Percentiles rank a stretch among this genome's conserved stretches.
phyloP scores from a whole-genome alignment of 2,329 filamentous ascomycete species.

The Fusarium sp. region DNA sequence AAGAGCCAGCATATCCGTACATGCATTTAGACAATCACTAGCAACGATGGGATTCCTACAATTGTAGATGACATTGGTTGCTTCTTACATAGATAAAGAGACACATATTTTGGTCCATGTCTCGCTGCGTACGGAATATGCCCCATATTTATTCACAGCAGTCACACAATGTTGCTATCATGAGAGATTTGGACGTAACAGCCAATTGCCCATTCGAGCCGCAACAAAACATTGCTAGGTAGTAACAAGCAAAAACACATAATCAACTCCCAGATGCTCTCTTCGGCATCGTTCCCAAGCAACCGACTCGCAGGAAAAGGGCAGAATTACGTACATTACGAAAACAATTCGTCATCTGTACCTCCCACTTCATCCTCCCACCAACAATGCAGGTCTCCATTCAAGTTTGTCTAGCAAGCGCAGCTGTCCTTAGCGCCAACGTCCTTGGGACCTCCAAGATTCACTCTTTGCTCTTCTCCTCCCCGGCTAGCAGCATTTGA shows the following conservation, averaged over 20 bases:
- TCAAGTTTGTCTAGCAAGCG: slow-evolving; percentile 71
- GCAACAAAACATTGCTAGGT: slow-evolving; percentile 36
- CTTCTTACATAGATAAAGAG: not conserved
- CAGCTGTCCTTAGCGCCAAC: slow-evolving; percentile 88
- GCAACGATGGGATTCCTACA: not conserved
- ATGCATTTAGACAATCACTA: not conserved
- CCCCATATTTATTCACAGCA: not conserved
- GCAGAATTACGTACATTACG: slow-evolving; percentile 43
- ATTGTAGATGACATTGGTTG: not conserved
- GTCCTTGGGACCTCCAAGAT: slow-evolving; percentile 78
- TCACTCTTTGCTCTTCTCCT: slow-evolving; percentile 80
- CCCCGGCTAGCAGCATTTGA: slow-evolving; percentile 68
- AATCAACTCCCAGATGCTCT: slow-evolving; percentile 47
- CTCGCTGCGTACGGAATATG: not conserved
- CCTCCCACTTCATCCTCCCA: slow-evolving; percentile 18
- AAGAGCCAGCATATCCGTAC: not conserved
- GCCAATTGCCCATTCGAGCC: slow-evolving; percentile 21
- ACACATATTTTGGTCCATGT: not conserved
- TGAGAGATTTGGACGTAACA: slow-evolving; percentile 1
- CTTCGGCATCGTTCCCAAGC: slow-evolving; percentile 45
- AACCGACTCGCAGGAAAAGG: slow-evolving; percentile 44
- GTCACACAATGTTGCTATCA: slow-evolving; percentile 2
- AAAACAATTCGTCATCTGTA: slow-evolving; percentile 36
- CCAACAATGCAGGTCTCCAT: slow-evolving; percentile 4
- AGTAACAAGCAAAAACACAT: slow-evolving; percentile 38